phyloP scores from a whole-genome alignment of 2,329 filamentous ascomycete species.

The Hypoxylon sp. region DNA sequence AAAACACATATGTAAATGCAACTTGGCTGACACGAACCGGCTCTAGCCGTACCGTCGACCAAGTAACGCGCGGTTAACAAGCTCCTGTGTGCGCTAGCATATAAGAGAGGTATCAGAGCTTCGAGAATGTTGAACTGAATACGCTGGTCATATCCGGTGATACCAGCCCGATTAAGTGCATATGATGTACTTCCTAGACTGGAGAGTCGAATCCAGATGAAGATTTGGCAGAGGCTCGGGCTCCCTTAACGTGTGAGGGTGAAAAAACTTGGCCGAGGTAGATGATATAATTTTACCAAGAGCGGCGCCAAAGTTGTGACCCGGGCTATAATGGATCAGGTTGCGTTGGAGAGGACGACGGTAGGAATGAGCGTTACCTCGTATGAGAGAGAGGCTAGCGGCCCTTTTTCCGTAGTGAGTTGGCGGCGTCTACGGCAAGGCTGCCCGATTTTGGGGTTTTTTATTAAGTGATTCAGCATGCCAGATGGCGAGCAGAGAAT shows the following conservation, averaged over 20 bases:
- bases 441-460: not conserved
- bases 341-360: slow-evolving; percentile 6
- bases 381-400: slow-evolving; percentile 1
- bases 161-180: not conserved
- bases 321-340: not conserved
- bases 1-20: slow-evolving; percentile 22
- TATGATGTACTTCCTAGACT: not conserved
- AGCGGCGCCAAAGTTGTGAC: not conserved
- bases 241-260: not conserved
- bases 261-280: slow-evolving; percentile 1
- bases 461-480: not conserved
- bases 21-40: slow-evolving; percentile 27
- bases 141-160: not conserved
- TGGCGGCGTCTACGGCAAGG: slow-evolving; percentile 11
- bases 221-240: slow-evolving; percentile 2
- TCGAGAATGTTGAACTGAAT: slow-evolving; percentile 48
- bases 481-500: not conserved
- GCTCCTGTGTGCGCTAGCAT: slow-evolving; percentile 44
- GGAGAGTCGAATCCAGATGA: not conserved
- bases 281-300: slow-evolving; percentile 16
- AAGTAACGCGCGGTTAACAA: slow-evolving; percentile 46
- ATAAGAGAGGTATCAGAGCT: slow-evolving; percentile 48
- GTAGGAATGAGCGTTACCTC: slow-evolving; percentile 1
- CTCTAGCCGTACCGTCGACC: slow-evolving; percentile 39
- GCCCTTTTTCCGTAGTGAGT: not conserved